Conservation (phyloP, 306 rosid genomes). For the Luffa acutangula region DNA sequence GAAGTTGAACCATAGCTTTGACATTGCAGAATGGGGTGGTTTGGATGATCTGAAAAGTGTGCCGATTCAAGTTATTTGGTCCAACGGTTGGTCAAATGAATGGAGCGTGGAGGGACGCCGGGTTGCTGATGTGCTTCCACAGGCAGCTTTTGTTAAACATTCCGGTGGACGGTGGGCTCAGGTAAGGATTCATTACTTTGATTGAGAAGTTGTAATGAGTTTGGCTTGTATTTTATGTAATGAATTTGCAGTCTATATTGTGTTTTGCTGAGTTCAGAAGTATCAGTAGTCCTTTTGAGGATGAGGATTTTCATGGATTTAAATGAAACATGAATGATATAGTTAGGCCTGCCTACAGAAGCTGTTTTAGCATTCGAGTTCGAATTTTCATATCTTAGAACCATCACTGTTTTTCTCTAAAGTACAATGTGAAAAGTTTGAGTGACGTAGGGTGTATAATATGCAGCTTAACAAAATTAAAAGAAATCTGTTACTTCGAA, state of each 20-base stretch:
- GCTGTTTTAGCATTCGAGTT: neutral
- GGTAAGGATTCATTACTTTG: conserved; percentile 33
- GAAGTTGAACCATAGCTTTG: conserved; percentile 76
- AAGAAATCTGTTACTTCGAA: neutral
- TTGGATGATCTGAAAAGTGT: conserved; percentile 52
- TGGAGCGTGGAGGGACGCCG: conserved; percentile 76
- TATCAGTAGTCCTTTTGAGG: neutral
- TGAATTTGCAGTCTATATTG: neutral
- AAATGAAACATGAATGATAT: neutral
- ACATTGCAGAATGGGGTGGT: conserved; percentile 70
- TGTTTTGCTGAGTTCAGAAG: neutral
- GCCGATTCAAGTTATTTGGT: conserved; percentile 82
- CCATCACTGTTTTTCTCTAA: neutral
- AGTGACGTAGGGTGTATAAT: neutral
- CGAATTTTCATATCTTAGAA: neutral
- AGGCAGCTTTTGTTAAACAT: conserved; percentile 51
- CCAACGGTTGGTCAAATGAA: conserved; percentile 62
- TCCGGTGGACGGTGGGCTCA: conserved; percentile 90
- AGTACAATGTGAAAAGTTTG: neutral
- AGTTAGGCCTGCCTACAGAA: neutral
- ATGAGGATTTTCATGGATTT: neutral
- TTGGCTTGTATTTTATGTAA: neutral
- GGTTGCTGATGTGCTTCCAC: conserved; percentile 52
- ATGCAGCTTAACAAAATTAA: neutral
- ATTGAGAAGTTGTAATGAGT: neutral